Evolutionary conservation across 2,329 filamentous ascomycete genomes (phyloP), one percentile per base, ranked within the genome.

Genomic region (Microsporum ferrugineum): DNA sequence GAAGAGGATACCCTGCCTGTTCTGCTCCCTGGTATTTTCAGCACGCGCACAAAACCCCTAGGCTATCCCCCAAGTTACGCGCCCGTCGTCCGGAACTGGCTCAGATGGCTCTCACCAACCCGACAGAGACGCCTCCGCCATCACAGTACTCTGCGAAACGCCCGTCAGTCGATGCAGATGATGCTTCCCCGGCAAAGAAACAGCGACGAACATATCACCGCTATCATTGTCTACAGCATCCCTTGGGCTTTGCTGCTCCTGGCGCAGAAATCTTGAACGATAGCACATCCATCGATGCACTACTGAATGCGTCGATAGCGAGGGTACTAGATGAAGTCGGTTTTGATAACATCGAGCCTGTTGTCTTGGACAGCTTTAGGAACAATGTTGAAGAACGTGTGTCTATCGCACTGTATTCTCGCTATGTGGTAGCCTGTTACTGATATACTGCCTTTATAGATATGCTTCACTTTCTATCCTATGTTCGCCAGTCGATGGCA

Each of bases 341-440:
- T 2, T 85, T 84, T 67, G 80, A 82, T 36, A 69, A 77, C 61
- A 80, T 80, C 29, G 77, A 78, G 59, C 78, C 82, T 7, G 75
- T 78, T 29, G 84, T 82, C 45, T 67, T 86, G 64, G 80, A 85
- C 66, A 76, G 77, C 65, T 80, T 86, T 63, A 74, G 80, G 59
- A 76, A 75, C 61, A 73, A 79, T 47, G 76, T 80, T 27, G 82
- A 86, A 72, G 81, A 84, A 70, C 85, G 82, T 84, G 81, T 67
- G 80, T 69, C 65, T 38, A 34, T 23, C 14, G 43, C 43, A 5
- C 27, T 36, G 6, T 5, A 27, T 36, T 60, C 34, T 29, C 17
- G 10, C n/a, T 3, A 43, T n/a, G 7, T 43, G 14, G 6, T 17
- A 5, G 39, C 39, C n/a, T 43, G 39, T 43, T n/a, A 43, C n/a